Conservation (phyloP, 1,284 basidiomycete genomes). For the Cutaneotrichosporon sp. region DNA sequence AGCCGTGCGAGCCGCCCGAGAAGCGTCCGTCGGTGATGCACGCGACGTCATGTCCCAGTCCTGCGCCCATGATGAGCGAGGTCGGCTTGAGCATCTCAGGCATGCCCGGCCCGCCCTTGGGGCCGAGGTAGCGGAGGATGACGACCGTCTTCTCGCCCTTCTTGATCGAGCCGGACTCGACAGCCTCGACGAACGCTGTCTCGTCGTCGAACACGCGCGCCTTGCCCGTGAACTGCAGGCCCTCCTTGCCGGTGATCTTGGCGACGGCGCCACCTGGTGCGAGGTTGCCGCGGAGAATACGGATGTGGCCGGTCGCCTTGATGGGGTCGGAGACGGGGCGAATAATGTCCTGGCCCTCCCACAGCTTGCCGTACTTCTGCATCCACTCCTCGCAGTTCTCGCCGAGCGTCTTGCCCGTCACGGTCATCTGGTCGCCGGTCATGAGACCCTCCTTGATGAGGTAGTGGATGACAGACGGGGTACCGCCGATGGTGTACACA, state of each 20-base stretch:
- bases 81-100: conserved; percentile 80
- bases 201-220: conserved; percentile 59
- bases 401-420: conserved; percentile 87
- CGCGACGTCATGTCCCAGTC: conserved; percentile 81
- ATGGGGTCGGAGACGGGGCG: conserved; percentile 74
- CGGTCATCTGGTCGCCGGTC: conserved; percentile 84
- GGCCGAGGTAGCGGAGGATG: conserved; percentile 91
- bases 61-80: conserved; percentile 87
- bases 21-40: conserved; percentile 96
- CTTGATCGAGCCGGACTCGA: conserved; percentile 78
- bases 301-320: conserved; percentile 83
- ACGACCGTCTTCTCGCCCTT: conserved; percentile 70
- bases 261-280: conserved; percentile 88
- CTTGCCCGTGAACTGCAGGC: conserved; percentile 61
- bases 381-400: conserved; percentile 74
- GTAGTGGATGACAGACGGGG: conserved; percentile 68
- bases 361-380: conserved; percentile 69
- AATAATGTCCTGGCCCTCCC: conserved; percentile 72
- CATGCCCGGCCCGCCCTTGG: conserved; percentile 89
- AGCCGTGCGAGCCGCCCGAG: conserved; percentile 66
- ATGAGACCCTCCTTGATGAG: conserved; percentile 79
- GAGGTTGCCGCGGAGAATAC: conserved; percentile 84
- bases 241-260: conserved; percentile 96
- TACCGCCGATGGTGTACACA: conserved; percentile 83
- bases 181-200: conserved; percentile 74